Conservation (phyloP, 805 yeast species). For the Trichomonascus vanleenenianus region DNA sequence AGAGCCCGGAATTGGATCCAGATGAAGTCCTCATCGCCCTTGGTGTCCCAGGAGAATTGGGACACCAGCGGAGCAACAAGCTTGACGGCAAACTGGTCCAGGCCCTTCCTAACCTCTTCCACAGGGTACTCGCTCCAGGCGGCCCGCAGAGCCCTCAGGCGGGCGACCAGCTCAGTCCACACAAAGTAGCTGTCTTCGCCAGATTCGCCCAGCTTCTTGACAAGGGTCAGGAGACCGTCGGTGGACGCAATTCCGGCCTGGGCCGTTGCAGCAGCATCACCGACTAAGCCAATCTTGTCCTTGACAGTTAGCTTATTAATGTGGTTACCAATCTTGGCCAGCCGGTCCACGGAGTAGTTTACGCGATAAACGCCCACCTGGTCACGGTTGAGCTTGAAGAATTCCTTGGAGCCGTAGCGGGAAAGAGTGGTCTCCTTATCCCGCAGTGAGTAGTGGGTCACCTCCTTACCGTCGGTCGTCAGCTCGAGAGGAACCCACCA, state of each 20-base stretch:
- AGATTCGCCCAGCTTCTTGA: constrained; percentile 23
- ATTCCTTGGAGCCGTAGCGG: constrained; percentile 10
- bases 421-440: constrained; percentile 10
- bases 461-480: constrained; percentile 16
- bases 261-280: constrained; percentile 70
- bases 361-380: constrained; percentile 73
- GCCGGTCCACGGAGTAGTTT: constrained; percentile 59
- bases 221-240: constrained; percentile 43
- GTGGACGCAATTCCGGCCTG: constrained; percentile 63
- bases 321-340: constrained; percentile 56
- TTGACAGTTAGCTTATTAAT: constrained; percentile 57
- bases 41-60: constrained; percentile 55
- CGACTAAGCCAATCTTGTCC: constrained; percentile 72
- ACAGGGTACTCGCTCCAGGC: constrained; percentile 32
- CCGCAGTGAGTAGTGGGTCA: constrained; percentile 26
- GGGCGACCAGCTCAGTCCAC: constrained; percentile 46
- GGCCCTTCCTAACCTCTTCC: constrained; percentile 36
- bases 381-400: constrained; percentile 57
- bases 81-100: constrained; percentile 45
- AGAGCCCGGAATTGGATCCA: constrained; percentile 56
- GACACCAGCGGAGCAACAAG: constrained; percentile 44
- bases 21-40: constrained; percentile 49
- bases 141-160: constrained; percentile 27
- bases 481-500: constrained; percentile 38
- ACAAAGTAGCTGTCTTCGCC: constrained; percentile 45